Evolutionary conservation across 2,329 filamentous ascomycete species (phyloP).

Genomic region (Clathrospora elynae): DNA sequence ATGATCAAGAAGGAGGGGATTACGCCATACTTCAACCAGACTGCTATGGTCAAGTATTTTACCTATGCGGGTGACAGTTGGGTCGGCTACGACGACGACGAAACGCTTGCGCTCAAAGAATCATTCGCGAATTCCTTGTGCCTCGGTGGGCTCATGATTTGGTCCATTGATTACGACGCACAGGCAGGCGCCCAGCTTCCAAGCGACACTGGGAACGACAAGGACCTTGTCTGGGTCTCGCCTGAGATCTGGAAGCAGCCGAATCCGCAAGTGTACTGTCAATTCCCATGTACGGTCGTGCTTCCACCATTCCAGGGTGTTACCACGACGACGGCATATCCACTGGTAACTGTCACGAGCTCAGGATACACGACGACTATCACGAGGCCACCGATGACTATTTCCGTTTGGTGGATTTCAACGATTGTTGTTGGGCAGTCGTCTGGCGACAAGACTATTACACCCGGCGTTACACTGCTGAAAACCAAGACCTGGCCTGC

Average conservation of each 20-base stretch:
- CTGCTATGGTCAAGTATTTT: conserved; percentile 40
- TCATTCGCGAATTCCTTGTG: conserved; percentile 44
- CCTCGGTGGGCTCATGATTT: conserved; percentile 27
- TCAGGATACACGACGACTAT: conserved; percentile 5
- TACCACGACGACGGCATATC: conserved; percentile 7
- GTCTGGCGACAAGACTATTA: not conserved
- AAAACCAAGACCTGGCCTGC: conserved; percentile 5
- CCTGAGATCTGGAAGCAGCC: conserved; percentile 7
- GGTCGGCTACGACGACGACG: conserved; percentile 47
- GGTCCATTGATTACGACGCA: conserved; percentile 14
- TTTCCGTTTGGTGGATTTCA: conserved; percentile 9
- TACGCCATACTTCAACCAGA: conserved; percentile 23
- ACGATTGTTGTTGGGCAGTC: conserved; percentile 1
- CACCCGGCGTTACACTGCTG: not conserved
- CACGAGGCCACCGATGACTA: conserved; percentile 3
- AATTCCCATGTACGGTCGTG: conserved; percentile 11
- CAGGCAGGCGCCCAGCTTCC: not conserved
- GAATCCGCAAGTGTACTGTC: conserved; percentile 10
- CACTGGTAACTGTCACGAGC: conserved; percentile 7
- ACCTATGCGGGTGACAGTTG: conserved; percentile 40
- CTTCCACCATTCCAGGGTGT: conserved; percentile 4
- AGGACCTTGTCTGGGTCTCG: conserved; percentile 7
- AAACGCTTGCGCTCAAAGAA: conserved; percentile 53
- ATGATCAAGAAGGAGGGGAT: conserved; percentile 26
- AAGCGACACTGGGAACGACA: not conserved